These are phyloP conservation scores for Flaveria ramosissima DNA, from an alignment of 129 eudicot species.

Conservation along the genomic window DNA sequence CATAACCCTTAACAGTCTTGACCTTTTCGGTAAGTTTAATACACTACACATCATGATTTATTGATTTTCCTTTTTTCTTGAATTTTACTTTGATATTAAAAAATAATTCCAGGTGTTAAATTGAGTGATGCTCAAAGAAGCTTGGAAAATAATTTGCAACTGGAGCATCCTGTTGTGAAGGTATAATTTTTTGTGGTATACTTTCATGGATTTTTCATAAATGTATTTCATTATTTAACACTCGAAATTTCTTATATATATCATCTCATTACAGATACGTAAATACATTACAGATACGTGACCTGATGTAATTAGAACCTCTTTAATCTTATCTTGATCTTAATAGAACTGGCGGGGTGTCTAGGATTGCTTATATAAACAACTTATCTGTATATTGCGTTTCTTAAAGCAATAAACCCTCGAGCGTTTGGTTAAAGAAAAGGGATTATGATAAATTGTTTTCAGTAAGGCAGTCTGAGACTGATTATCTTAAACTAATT, in stretches of 20 bases:
- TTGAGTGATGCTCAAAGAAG: slow-evolving; percentile 87
- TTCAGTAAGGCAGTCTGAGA: neutral
- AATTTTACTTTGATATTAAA: neutral
- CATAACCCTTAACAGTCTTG: slow-evolving; percentile 86
- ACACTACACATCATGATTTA: neutral
- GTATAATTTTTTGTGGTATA: slow-evolving; percentile 24
- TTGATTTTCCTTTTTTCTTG: neutral
- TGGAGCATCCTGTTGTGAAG: slow-evolving; percentile 91
- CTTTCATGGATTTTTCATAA: no score
- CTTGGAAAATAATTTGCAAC: slow-evolving; percentile 95
- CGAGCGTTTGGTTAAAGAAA: neutral
- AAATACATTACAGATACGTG: no score
- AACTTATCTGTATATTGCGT: neutral
- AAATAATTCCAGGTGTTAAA: slow-evolving; percentile 64
- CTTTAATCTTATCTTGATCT: neutral
- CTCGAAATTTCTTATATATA: no score
- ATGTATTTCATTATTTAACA: no score
- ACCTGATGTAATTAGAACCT: neutral
- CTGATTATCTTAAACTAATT: neutral
- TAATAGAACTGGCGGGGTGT: neutral
- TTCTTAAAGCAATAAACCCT: neutral
- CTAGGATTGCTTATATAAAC: neutral
- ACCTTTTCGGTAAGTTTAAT: slow-evolving; percentile 68
- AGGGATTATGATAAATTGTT: neutral
- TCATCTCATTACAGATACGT: no score